Evolutionary conservation across 345 rosid genomes (phyloP), one percentile per base, ranked within the genome.

Genomic region (Dipteronia sinensis): DNA sequence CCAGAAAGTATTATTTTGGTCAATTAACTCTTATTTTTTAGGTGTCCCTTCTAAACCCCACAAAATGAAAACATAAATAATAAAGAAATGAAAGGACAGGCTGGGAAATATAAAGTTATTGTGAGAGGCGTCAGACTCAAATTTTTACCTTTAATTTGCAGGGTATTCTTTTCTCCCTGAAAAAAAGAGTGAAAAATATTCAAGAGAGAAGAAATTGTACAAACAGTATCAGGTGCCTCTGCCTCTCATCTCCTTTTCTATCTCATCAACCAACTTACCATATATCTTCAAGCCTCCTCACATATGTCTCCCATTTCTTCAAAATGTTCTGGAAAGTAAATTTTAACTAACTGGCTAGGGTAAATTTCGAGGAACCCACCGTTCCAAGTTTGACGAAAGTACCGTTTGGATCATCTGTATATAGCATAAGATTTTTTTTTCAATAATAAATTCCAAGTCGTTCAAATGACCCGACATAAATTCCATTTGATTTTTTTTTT

Each of bases 151-250:
- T 46, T 46, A 46, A 46, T 46, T 46, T 46, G 49, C 49, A 27
- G 77, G 47, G 6, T 17, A 74, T 63, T 64, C 55, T 2, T 27
- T 27, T 34, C 38, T 4, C 70, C 82, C 80, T 42, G 77, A 67
- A 77, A 83, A 77, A 83, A 80, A 65, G 71, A 3, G 46, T 22
- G 71, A 23, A 73, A 64, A 72, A 63, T 58, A 46, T 42, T 1
- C 0, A 8, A 29, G 9, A 25, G 34, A 61, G 46, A 7, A 55
- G 59, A 75, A 29, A 44, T 74, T 38, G 61, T 63, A 62, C 68
- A 62, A 59, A 59, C 42, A 25, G 71, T 65, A 53, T 75, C 77
- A 44, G 77, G 86, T 84, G 87, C 87, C 75, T 69, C 76, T 72
- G 73, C 10, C 22, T 74, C 44, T 42, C 46, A 42, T 42, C 8